Percentiles rank a stretch among this genome's conserved stretches.
phyloP scores from a whole-genome alignment of 106 monocot species.

The Dioscorea dumetorum region DNA sequence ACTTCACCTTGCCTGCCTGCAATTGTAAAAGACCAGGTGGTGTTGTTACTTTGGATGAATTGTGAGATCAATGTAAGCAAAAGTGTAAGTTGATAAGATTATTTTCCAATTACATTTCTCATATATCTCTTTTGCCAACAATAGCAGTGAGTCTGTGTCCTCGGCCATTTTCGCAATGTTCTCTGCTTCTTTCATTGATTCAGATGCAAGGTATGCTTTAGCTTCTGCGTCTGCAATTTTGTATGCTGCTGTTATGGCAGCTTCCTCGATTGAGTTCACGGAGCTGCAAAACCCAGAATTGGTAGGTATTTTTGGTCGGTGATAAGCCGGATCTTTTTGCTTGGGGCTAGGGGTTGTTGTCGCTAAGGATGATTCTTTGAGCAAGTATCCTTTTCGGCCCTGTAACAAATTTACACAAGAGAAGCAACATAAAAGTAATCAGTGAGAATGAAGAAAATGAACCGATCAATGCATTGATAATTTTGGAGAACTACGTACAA shows the following conservation, averaged over 20 bases:
- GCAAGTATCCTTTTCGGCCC: constrained; percentile 55
- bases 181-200: constrained; percentile 78
- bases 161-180: constrained; percentile 64
- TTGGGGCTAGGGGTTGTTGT: constrained; percentile 53
- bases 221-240: constrained; percentile 84
- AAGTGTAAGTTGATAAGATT: too few species aligned
- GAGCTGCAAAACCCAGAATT: constrained; percentile 8
- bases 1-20: constrained; percentile 40
- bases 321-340: constrained; percentile 45
- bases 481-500: too few species aligned
- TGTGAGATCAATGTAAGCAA: too few species aligned
- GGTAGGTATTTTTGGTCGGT: constrained; percentile 17
- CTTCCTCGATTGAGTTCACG: constrained; percentile 26
- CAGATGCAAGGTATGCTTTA: constrained; percentile 67
- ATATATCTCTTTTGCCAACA: constrained; percentile 56
- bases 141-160: constrained; percentile 57
- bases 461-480: too few species aligned
- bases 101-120: constrained; percentile 53
- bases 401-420: constrained; percentile 8
- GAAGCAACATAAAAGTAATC: too few species aligned
- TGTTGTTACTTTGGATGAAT: too few species aligned
- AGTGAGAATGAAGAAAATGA: too few species aligned
- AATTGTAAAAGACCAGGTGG: neutral
- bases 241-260: constrained; percentile 40
- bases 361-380: constrained; percentile 48